Evolutionary conservation across 192 early-diverging fungal species (phyloP), one percentile per base, ranked within the genome.

Genomic region (Backusella westeae): DNA sequence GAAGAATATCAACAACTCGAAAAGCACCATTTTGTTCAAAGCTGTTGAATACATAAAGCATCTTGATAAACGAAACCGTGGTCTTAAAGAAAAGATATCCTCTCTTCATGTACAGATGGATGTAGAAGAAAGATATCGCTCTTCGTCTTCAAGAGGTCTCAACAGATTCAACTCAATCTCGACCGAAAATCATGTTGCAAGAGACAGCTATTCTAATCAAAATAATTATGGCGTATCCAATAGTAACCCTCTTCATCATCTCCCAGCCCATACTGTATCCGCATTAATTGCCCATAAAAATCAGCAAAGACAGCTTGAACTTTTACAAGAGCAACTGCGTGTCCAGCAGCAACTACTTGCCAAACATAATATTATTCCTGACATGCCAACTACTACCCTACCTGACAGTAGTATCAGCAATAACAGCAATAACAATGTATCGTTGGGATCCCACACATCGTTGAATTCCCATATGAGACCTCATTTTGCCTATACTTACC

Each of bases 1-100:
- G 44, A 93, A 85, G 41, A 89, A 90, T 38, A 77, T 89, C 35
- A 90, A 89, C 68, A 89, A 86, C 80, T 90, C 89, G n/a, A 93
- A 93, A 72, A 88, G 86, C 36, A 89, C 89, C 1, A 90, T 93
- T 66, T 78, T 93, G 17, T 88, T 87, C 77, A 91, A 91, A 66
- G 88, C 91, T 23, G 89, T 92, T 2, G 91, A 89, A 26, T 91
- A 88, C 65, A 93, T 91, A 46, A 77, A 80, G 34, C 75, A 89
- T 23, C 83, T 93, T 12, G 91, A 93, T 72, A 78, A 79, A 39
- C 84, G 87, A 32, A 93, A 93, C 26, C 63, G 72, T 0, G 53
- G 59, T 14, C 49, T 77, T n/a, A 72, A 77, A 10, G 76, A 78
- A 15, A 81, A 78, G 15, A 34, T 72, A 10, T 19, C 73, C 17